Evolutionary conservation across 1,284 basidiomycete genomes (phyloP), one percentile per base, ranked within the genome.

Genomic region (Pseudozyma tsukubaensis): DNA sequence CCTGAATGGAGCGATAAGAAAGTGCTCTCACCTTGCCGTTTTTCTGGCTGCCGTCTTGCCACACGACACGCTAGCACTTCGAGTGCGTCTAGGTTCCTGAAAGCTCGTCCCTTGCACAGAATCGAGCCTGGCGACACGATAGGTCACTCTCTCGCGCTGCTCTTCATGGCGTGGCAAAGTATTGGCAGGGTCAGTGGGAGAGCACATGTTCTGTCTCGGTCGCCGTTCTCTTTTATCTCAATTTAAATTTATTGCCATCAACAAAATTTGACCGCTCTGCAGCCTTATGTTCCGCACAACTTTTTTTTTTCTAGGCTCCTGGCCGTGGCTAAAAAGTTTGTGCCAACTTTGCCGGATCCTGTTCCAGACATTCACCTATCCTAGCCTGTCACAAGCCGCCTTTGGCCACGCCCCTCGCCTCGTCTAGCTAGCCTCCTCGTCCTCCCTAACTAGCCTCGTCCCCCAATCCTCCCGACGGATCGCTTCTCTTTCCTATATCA

Each of bases 401-500:
- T n/a, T n/a, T n/a, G n/a, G 9, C 49, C 13, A 39, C 34, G 19
- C 36, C 36, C 16, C 19, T 7, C 3, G 36, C 49, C 49, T 37
- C n/a, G n/a, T n/a, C n/a, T n/a, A n/a, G n/a, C n/a, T n/a, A n/a
- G 29, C 51, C 8, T 18, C 35, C 55, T 54, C 39, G 35, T 37
- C 45, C 44, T 50, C 47, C 45, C 51, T 53, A 44, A 37, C 55
- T 56, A 21, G 32, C 42, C 52, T 51, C 53, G 42, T 43, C 50
- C 50, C 37, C 39, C 32, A 24, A n/a, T n/a, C 53, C 29, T n/a
- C 14, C 11, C 24, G 35, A 13, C 49, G 37, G 11, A 36, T 16
- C 24, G 13, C 34, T 21, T 12, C 49, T 10, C 36, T 37, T 39
- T 57, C 65, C 59, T 68, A 68, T 68, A 68, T 68, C 65, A 68